These are phyloP conservation scores for Penicillium sp. DNA, from an alignment of 2,329 filamentous ascomycete species.

Conservation along the genomic window DNA sequence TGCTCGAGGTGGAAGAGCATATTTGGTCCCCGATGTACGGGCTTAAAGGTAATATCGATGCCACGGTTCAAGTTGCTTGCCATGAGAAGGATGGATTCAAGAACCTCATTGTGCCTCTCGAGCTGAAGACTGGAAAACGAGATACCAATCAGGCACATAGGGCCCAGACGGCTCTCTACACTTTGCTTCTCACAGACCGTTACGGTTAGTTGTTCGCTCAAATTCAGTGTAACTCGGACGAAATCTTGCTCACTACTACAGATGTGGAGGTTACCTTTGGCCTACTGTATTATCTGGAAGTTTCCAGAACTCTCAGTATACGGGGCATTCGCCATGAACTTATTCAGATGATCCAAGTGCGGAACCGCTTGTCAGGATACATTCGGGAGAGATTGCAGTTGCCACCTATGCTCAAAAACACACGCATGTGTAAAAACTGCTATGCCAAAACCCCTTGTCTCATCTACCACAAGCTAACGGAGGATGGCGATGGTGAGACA, in stretches of 20 bases:
- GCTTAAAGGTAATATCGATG: conserved; percentile 95
- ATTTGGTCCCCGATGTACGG: conserved; percentile 98
- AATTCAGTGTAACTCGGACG: not conserved
- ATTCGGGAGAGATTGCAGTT: conserved; percentile 78
- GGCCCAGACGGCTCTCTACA: conserved; percentile 93
- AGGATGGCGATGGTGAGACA: conserved; percentile 75
- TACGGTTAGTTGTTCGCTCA: conserved; percentile 56
- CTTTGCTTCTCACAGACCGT: conserved; percentile 83
- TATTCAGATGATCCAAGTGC: conserved; percentile 93
- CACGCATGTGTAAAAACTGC: conserved; percentile 78
- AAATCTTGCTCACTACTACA: conserved; percentile 27
- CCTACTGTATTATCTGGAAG: conserved; percentile 92
- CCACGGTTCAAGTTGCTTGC: conserved; percentile 86
- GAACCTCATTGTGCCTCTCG: conserved; percentile 82
- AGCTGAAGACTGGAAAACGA: conserved; percentile 88
- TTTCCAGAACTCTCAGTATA: conserved; percentile 78
- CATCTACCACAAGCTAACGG: conserved; percentile 85
- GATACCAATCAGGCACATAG: conserved; percentile 76
- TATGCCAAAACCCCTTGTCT: conserved; percentile 87
- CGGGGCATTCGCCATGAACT: conserved; percentile 83
- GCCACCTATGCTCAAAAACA: conserved; percentile 79
- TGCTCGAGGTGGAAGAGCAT: conserved; percentile 95
- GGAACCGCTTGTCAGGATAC: conserved; percentile 83
- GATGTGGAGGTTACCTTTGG: conserved; percentile 88
- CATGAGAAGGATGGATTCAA: conserved; percentile 63